Percentiles rank a stretch among this genome's conserved stretches.
Evolutionary conservation across 1,139 yeast genomes (phyloP).

Genomic region (Debaryomyces sp.): DNA sequence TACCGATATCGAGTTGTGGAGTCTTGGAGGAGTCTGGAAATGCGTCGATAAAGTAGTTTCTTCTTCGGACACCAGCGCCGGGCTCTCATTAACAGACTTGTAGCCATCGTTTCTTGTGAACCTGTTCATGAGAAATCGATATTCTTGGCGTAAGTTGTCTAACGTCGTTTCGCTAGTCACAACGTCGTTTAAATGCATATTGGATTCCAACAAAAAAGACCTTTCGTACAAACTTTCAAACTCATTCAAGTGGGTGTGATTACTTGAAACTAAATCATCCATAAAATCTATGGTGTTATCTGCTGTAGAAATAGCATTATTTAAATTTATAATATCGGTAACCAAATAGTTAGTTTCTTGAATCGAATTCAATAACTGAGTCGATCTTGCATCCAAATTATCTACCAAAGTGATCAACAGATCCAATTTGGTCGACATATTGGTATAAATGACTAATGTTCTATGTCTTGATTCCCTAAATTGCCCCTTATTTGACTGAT

Average conservation of each 20-base stretch:
- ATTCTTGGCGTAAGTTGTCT: conserved; percentile 53
- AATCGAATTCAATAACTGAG: conserved; percentile 23
- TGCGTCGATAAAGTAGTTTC: not conserved
- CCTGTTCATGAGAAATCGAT: conserved; percentile 30
- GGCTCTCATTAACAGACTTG: not conserved
- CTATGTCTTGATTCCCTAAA: not conserved
- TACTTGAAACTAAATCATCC: conserved; percentile 24
- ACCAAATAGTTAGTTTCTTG: conserved; percentile 26
- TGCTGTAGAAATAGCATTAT: conserved; percentile 26
- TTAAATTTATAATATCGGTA: conserved; percentile 21
- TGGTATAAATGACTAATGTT: not conserved
- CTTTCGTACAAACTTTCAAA: conserved; percentile 36
- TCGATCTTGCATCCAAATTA: conserved; percentile 31
- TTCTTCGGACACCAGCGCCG: not conserved
- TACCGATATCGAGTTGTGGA: conserved; percentile 31
- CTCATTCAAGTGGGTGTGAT: conserved; percentile 26
- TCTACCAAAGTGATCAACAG: conserved; percentile 34
- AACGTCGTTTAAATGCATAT: conserved; percentile 32
- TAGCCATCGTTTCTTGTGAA: conserved; percentile 1
- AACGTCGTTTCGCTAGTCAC: conserved; percentile 50
- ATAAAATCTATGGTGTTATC: conserved; percentile 39
- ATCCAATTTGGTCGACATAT: conserved; percentile 27
- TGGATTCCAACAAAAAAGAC: conserved; percentile 38
- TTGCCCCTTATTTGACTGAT: not conserved
- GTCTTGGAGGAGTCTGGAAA: conserved; percentile 14